These are phyloP conservation scores for Penicillium angulare DNA, from an alignment of 495 filamentous ascomycete species.

Conservation along the genomic window DNA sequence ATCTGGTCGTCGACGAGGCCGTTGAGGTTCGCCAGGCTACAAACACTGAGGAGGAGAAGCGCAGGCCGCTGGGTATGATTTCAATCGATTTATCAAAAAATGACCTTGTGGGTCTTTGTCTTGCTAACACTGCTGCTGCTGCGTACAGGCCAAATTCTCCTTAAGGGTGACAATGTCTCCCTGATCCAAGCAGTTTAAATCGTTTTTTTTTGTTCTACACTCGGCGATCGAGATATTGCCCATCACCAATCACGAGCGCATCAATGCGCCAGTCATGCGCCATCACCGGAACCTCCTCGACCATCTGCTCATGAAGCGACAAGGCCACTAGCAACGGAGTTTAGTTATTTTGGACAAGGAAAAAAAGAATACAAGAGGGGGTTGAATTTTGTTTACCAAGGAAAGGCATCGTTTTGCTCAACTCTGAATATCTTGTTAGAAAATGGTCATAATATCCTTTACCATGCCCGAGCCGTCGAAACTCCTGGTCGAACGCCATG, in stretches of 20 bases:
- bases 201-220: conserved; percentile 21
- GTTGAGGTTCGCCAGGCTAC: conserved; percentile 85
- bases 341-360: conserved; percentile 18
- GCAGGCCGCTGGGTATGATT: conserved; percentile 72
- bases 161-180: conserved; percentile 97
- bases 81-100: neutral
- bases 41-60: conserved; percentile 76
- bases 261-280: conserved; percentile 65
- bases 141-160: conserved; percentile 90
- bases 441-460: conserved; percentile 98
- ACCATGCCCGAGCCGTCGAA: conserved; percentile 85
- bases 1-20: conserved; percentile 93
- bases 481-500: conserved; percentile 79
- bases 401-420: conserved; percentile 53
- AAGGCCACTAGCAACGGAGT: conserved; percentile 64
- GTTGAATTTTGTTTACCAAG: conserved; percentile 48
- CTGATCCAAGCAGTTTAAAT: conserved; percentile 74
- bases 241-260: conserved; percentile 63
- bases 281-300: conserved; percentile 68
- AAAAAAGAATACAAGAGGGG: conserved; percentile 1
- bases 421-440: conserved; percentile 68
- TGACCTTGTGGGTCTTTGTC: neutral
- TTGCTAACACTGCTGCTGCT: neutral
- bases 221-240: conserved; percentile 37
- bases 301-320: conserved; percentile 82